phyloP scores from a whole-genome alignment of 31 red algal species.

The Porphyra umbilicalis region DNA sequence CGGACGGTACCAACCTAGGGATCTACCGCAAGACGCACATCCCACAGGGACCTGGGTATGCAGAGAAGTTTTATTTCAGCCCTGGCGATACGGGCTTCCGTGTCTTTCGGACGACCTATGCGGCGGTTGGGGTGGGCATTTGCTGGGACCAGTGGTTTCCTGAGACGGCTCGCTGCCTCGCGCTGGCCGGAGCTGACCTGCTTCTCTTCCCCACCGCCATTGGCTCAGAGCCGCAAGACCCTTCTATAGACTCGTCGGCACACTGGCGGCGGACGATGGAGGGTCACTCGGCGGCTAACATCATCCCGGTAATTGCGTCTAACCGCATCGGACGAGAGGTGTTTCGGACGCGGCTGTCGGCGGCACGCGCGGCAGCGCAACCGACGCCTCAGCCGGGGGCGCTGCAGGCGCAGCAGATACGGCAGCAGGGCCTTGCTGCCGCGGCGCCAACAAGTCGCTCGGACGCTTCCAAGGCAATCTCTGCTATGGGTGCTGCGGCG shows the following conservation, averaged over 20 bases:
- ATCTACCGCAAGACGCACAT: conserved; percentile 93
- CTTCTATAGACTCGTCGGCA: conserved; percentile 35
- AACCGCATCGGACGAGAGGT: conserved; percentile 86
- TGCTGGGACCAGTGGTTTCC: conserved; percentile 99
- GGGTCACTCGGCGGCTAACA: conserved; percentile 94
- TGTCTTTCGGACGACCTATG: conserved; percentile 52
- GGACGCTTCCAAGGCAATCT: not conserved
- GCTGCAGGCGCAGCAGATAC: not conserved
- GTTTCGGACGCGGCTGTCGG: not conserved
- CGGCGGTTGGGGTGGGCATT: conserved; percentile 65
- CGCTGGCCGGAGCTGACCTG: conserved; percentile 77
- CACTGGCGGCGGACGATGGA: conserved; percentile 85
- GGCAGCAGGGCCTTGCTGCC: not conserved
- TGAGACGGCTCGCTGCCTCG: conserved; percentile 84
- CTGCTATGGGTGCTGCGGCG: no score
- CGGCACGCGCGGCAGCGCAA: not conserved
- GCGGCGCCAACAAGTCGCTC: not conserved
- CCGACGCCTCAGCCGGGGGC: not conserved
- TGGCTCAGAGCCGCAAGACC: conserved; percentile 83
- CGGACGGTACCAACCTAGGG: conserved; percentile 62
- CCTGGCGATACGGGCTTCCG: conserved; percentile 83
- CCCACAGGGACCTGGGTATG: conserved; percentile 88
- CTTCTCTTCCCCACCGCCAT: conserved; percentile 91
- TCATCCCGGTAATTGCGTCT: conserved; percentile 60
- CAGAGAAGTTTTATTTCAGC: conserved; percentile 94